Base-by-base conservation (phyloP, 2,329 filamentous ascomycete genomes). In the Curvularia hawaiiensis region DNA sequence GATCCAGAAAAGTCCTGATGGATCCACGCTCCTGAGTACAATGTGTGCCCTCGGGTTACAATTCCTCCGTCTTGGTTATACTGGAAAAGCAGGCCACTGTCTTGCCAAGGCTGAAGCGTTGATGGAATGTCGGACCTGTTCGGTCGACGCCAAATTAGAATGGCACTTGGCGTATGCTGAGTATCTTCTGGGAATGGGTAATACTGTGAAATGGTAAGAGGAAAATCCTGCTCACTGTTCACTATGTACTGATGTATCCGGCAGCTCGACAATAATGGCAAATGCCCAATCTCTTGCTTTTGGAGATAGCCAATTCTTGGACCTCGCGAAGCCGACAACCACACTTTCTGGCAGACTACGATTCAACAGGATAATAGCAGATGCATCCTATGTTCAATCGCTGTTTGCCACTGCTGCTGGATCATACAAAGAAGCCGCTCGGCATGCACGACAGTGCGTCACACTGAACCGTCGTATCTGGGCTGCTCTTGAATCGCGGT, bases 131-230 rank as follows among this genome's bases (percentile, higher is more conserved):
- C 74, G 75, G 40, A 71, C 73, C 1, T 63, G 80, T 2, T 79
- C 81, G 3, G 74, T 77, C 10, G 75, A 83, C 49, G 78, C 81
- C 14, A 76, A 73, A 28, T 64, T 89, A 14, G 79, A 81, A 33
- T 89, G 89, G 72, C 84, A 92, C 62, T 77, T 97, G 7, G 85
- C 87, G 0, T 87, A 88, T 59, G 88, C 90, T 0, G 91, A 96
- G 72, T 92, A 92, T 72, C 81, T 88, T 28, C 79, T 93, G 18
- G 84, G 85, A 1, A 83, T 88, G 12, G 89, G 89, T 10, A 86
- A 87, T 49, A 77, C 85, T 16, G 82, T 87, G 10, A 87, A 89
- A 75, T 89, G 81, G 76, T 78, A 70, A 65, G 65, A 28, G 20
- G 3, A 24, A 14, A 8, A 10, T 10, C 54, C 4, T 0, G 20